Base-by-base conservation (phyloP, 2,329 filamentous ascomycete genomes). In the Fusarium buharicum region DNA sequence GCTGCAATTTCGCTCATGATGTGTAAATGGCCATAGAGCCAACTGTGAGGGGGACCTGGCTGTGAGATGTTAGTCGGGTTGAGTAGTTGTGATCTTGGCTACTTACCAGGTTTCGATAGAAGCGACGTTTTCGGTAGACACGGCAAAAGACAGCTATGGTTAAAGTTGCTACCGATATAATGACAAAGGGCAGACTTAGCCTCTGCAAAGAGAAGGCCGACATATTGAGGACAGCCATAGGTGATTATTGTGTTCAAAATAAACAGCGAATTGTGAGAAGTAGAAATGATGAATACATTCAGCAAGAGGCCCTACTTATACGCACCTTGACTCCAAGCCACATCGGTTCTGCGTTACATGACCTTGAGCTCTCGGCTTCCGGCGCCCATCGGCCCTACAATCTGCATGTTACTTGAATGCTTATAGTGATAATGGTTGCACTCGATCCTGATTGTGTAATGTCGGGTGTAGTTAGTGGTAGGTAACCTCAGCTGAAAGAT, bases 11-110 rank as follows among this genome's bases (percentile, higher is more conserved):
- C 39, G 8, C 40, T 37, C 2, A 64, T 27, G 8, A 44, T 34
- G 14, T 50, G 47, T 33, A 64, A 48, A 6, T 64, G 60, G 2
- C 60, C 60, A 0, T 50, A 37, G 4, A 64, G n/a, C 55, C 55
- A 64, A 11, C 60, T 57, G n/a, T 64, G 55, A 4, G 51, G 62
- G 13, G 62, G 60, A 0, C 60, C 48, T 0, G 62, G 51, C 51
- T 61, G 10, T 18, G 1, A 2, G 2, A 0, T 8, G 36, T 55
- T 14, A 47, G 50, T 43, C 34, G 8, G 3, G 14, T 9, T 6
- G 11, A 5, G 2, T 12, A 24, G 12, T n/a, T 18, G 17, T 6
- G 17, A 2, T 4, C 2, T 24, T 6, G 8, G 1, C 6, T 17
- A 11, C 1, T 30, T 52, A 64, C 60, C 40, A 64, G 13, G 4